Base-by-base conservation (phyloP, 2,329 filamentous ascomycete genomes). In the Xylaria multiplex region DNA sequence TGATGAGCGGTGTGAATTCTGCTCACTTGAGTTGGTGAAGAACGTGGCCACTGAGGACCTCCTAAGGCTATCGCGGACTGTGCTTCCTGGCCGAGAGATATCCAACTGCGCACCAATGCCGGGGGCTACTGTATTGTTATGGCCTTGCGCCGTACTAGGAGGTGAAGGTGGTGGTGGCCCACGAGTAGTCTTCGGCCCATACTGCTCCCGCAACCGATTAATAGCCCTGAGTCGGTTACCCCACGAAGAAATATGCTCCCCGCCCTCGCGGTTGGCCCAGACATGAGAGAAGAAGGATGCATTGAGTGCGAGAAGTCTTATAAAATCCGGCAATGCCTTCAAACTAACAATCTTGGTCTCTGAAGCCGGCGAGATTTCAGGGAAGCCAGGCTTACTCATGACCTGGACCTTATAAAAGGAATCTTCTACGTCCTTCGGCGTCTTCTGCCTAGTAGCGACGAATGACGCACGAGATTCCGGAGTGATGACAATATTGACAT, bases 401-500 rank as follows among this genome's bases (percentile, higher is more conserved):
- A 97, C 91, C 72, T 95, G 91, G 13, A 99, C 94, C 73, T 90
- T 91, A 82, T 96, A 98, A 79, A 95, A 98, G 1, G 79, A 83
- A 64, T 81, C 80, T 74, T 74, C 76, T 7, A 80, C 74, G 40
- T 78, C 77, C 40, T 74, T 77, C 74, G 71, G 73, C 75, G 70
- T 77, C 76, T 73, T 74, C 75, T 72, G 71, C 70, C 74, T 73
- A 73, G 74, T 87, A 55, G 91, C 89, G 43, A 93, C 85, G 74
- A 94, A 95, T 2, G 90, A 91, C 2, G 89, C 89, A 46, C 90
- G 86, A 4, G 93, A 94, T 68, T 94, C 92, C 0, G 96, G 96
- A 2, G 92, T 93, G 75, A 99, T 95, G 72, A 98, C 91, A 73
- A 99, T 98, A 77, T 97, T 93, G 76, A 99, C 93, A 75, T 92